phyloP scores from a whole-genome alignment of 192 early-diverging fungal species.

The Backusella psychrophila region DNA sequence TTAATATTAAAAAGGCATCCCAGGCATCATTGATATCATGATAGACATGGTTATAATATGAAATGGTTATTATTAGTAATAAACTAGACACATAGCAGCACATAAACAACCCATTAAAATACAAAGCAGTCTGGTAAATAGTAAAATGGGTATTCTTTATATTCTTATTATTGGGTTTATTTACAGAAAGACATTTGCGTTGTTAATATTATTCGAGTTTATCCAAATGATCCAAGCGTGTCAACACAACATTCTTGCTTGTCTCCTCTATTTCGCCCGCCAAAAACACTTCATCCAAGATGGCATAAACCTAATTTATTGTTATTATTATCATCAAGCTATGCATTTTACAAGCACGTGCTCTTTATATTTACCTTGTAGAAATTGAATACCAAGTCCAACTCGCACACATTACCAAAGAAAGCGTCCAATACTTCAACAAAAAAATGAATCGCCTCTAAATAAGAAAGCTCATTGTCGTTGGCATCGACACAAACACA shows the following conservation, averaged over 20 bases:
- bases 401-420: conserved; percentile 98
- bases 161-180: neutral
- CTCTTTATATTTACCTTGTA: conserved; percentile 60
- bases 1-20: too few species aligned
- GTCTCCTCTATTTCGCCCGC: conserved; percentile 99
- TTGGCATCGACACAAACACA: conserved; percentile 99
- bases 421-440: conserved; percentile 98
- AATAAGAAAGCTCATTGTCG: conserved; percentile 93
- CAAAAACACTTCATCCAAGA: conserved; percentile 97
- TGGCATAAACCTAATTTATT: conserved; percentile 73
- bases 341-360: neutral
- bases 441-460: conserved; percentile 99
- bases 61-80: too few species aligned
- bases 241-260: conserved; percentile 73
- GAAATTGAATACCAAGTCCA: conserved; percentile 98
- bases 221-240: conserved; percentile 74
- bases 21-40: too few species aligned
- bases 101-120: too few species aligned
- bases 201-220: conserved; percentile 53
- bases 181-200: neutral
- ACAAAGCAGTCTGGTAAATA: too few species aligned
- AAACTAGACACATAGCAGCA: too few species aligned
- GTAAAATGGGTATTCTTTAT: too few species aligned
- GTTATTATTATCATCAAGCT: conserved; percentile 19
- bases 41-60: too few species aligned